A percentile compares a stretch with the other conserved stretches of the same genome.
phyloP scores from a whole-genome alignment of 2,329 filamentous ascomycete genomes.

The Calonectria pseudoturangicola region DNA sequence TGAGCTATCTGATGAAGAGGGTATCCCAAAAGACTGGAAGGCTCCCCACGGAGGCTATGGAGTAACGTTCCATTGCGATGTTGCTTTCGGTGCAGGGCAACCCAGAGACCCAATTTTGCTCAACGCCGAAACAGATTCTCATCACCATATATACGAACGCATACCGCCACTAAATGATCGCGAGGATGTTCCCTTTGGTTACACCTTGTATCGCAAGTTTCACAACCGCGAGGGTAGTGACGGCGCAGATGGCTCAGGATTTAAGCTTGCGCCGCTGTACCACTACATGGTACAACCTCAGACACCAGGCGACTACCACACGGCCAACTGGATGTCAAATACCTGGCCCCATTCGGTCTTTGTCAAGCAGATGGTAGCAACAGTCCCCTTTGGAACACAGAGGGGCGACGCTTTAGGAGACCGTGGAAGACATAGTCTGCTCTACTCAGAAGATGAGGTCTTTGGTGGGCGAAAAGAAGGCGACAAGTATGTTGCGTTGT shows the following conservation, averaged over 20 bases:
- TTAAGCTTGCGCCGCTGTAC: constrained; percentile 23
- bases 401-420: neutral
- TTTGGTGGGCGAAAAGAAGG: constrained; percentile 13
- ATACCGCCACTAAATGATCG: neutral
- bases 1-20: neutral
- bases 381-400: neutral
- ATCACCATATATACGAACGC: constrained; percentile 12
- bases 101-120: constrained; percentile 26
- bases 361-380: constrained; percentile 17
- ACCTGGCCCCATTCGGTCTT: constrained; percentile 5
- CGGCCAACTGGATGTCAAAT: constrained; percentile 17
- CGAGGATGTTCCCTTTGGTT: constrained; percentile 6
- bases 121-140: constrained; percentile 7
- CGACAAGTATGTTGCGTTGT: neutral
- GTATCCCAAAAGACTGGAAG: constrained; percentile 6
- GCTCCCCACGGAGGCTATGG: neutral
- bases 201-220: constrained; percentile 24
- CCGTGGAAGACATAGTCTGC: constrained; percentile 11
- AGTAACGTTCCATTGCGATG: constrained; percentile 17
- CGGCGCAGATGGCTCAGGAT: neutral
- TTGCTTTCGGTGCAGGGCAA: constrained; percentile 22
- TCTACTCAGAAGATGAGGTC: neutral
- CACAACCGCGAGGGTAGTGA: neutral
- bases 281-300: constrained; percentile 22
- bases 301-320: constrained; percentile 4